These are phyloP conservation scores for Dryas octopetala DNA, from an alignment of 306 rosid species.

Conservation along the genomic window DNA sequence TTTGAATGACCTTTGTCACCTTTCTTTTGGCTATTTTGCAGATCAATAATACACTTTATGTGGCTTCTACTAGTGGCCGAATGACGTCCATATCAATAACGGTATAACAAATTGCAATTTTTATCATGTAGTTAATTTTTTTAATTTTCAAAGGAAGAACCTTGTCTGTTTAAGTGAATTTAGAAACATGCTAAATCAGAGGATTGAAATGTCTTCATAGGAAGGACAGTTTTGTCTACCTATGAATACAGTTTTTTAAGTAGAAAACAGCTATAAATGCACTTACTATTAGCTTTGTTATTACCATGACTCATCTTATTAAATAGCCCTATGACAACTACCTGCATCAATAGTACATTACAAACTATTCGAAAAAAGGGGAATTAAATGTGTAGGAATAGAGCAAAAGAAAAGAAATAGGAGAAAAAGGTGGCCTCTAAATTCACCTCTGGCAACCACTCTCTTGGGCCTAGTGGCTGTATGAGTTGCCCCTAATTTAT, in stretches of 20 bases:
- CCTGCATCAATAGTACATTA: background rate
- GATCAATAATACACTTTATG: constrained; percentile 60
- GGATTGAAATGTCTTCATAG: background rate
- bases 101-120: constrained; percentile 37
- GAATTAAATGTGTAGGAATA: background rate
- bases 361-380: background rate
- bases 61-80: constrained; percentile 86
- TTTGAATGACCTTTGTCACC: background rate
- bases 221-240: background rate
- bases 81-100: constrained; percentile 58
- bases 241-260: background rate
- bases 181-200: background rate
- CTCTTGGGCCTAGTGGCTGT: background rate
- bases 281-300: background rate
- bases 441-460: background rate
- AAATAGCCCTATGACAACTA: background rate
- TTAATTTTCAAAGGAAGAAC: background rate
- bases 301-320: background rate
- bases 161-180: background rate
- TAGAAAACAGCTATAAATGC: background rate
- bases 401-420: background rate
- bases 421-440: background rate
- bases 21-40: constrained; percentile 21
- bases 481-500: background rate
- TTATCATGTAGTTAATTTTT: background rate